Evolutionary conservation across 179 eudicot species (phyloP).

Genomic region (Vitellaria paradoxa): DNA sequence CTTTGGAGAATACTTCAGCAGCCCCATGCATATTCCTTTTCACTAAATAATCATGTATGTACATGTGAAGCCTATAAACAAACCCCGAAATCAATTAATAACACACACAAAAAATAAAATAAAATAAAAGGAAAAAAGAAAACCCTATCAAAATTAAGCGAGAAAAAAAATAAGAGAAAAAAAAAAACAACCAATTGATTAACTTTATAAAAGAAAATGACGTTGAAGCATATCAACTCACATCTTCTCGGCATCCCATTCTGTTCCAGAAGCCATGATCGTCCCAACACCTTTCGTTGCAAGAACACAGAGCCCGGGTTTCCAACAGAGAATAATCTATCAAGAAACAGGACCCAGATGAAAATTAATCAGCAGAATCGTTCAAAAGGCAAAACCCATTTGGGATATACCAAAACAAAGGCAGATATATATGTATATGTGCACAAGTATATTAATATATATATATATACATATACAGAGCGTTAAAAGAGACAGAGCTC

Average conservation of each 20-base stretch:
- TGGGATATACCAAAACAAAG: slow-evolving; percentile 8
- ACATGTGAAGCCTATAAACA: slow-evolving; percentile 23
- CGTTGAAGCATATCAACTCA: slow-evolving; percentile 16
- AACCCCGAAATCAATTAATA: not conserved
- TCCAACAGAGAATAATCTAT: not conserved
- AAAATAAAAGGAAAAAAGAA: too few relatives aligned
- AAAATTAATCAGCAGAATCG: not conserved
- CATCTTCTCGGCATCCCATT: slow-evolving; percentile 32
- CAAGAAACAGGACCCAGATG: not conserved
- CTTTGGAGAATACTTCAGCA: slow-evolving; percentile 36
- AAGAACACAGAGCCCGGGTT: not conserved
- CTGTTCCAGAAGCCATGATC: slow-evolving; percentile 23
- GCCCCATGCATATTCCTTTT: slow-evolving; percentile 26
- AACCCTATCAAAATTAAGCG: too few relatives aligned
- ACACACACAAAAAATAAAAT: not conserved
- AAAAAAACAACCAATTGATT: not conserved
- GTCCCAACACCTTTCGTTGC: not conserved
- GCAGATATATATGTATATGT: not conserved
- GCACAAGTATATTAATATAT: too few relatives aligned
- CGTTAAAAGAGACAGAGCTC: not conserved
- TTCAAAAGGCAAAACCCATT: not conserved
- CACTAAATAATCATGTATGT: slow-evolving; percentile 30
- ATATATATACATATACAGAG: too few relatives aligned
- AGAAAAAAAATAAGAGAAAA: not conserved
- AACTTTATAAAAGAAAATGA: not conserved